Percentiles rank a stretch among this genome's conserved stretches.
Conservation (phyloP, 257 asterid genomes). For the Hygrophila difformis region DNA sequence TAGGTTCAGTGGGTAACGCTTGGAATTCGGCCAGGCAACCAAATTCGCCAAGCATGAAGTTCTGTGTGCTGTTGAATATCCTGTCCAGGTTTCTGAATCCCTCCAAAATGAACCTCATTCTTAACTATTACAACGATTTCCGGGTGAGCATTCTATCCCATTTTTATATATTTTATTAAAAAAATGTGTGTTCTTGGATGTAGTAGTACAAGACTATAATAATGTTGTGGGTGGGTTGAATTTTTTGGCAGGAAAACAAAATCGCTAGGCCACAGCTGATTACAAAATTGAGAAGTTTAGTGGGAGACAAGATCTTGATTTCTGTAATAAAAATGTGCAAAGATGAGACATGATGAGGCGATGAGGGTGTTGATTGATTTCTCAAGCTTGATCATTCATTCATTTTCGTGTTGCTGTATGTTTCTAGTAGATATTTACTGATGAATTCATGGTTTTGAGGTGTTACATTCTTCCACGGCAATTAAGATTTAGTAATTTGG, state of each 20-base stretch:
- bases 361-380: too few species aligned
- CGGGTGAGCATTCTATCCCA: too few species aligned
- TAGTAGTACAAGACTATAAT: too few species aligned
- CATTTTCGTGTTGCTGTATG: too few species aligned
- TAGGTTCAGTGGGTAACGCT: slow-evolving; percentile 2
- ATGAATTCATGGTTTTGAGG: too few species aligned
- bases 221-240: not conserved
- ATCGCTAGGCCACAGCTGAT: slow-evolving; percentile 19
- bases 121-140: slow-evolving; percentile 19
- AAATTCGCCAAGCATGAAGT: slow-evolving; percentile 14
- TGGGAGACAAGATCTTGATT: slow-evolving; percentile 28
- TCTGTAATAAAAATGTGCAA: slow-evolving; percentile 23
- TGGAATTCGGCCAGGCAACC: slow-evolving; percentile 6
- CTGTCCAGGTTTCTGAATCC: slow-evolving; percentile 30
- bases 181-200: not conserved
- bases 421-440: too few species aligned
- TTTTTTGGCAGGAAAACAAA: slow-evolving; percentile 25
- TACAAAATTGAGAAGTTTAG: slow-evolving; percentile 22
- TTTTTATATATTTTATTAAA: too few species aligned
- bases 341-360: slow-evolving; percentile 20
- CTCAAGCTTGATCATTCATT: too few species aligned
- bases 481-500: too few species aligned
- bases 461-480: too few species aligned
- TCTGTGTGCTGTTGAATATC: slow-evolving; percentile 21
- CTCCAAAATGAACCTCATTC: slow-evolving; percentile 23